These are phyloP conservation scores for Fermentozyma sake DNA, from an alignment of 1,139 yeast genomes.

Conservation along the genomic window DNA sequence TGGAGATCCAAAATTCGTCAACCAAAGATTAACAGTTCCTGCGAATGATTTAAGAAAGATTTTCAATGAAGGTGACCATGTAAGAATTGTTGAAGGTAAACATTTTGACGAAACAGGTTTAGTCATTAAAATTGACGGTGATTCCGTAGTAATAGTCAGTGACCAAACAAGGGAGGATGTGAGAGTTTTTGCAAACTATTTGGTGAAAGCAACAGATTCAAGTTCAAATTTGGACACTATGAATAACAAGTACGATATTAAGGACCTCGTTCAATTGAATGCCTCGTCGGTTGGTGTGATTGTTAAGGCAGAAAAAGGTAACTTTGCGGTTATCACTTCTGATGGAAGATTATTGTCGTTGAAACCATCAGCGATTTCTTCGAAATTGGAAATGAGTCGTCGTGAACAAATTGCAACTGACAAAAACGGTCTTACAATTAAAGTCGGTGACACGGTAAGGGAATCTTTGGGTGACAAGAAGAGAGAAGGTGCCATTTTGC, in stretches of 20 bases:
- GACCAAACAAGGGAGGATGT: constrained; percentile 87
- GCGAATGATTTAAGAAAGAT: constrained; percentile 77
- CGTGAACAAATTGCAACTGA: constrained; percentile 86
- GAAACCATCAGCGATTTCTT: constrained; percentile 75
- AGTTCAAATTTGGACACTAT: constrained; percentile 32
- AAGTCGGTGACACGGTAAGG: constrained; percentile 86
- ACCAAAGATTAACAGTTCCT: constrained; percentile 63
- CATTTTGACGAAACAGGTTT: constrained; percentile 93
- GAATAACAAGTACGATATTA: constrained; percentile 75
- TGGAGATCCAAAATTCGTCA: constrained; percentile 45
- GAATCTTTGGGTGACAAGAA: constrained; percentile 65
- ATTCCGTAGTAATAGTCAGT: constrained; percentile 83
- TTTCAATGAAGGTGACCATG: constrained; percentile 91
- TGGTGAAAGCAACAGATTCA: constrained; percentile 76
- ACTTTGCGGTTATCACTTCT: constrained; percentile 75
- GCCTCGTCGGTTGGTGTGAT: constrained; percentile 87
- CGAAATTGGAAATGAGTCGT: constrained; percentile 59
- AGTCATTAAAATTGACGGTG: constrained; percentile 77
- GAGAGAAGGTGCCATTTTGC: constrained; percentile 83
- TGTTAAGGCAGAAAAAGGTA: constrained; percentile 82
- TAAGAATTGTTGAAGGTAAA: constrained; percentile 86
- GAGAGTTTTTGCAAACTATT: constrained; percentile 85
- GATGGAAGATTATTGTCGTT: constrained; percentile 74
- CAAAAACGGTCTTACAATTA: constrained; percentile 74
- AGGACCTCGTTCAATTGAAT: constrained; percentile 85